Evolutionary conservation across 2,329 filamentous ascomycete species (phyloP).

Genomic region (Lachnellula hyalina): DNA sequence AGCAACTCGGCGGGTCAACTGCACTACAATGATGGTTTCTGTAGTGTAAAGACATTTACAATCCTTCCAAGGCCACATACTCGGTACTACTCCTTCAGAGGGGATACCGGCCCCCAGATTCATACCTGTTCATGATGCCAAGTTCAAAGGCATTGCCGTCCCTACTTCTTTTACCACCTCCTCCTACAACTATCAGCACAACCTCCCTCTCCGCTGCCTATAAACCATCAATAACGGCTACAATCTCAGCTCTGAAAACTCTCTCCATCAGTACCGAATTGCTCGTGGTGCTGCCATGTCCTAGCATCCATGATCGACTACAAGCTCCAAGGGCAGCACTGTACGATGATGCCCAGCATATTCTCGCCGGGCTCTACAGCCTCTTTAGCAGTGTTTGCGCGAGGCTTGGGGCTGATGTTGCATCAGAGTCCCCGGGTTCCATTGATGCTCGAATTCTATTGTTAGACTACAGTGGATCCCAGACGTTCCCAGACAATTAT

Average conservation of each 20-base stretch:
- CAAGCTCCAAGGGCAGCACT: conserved; percentile 45
- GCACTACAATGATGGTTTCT: too few species aligned
- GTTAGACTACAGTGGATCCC: conserved; percentile 51
- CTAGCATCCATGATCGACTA: conserved; percentile 45
- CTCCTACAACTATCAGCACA: conserved; percentile 50
- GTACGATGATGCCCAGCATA: conserved; percentile 67
- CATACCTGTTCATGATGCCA: conserved; percentile 5
- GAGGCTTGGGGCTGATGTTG: conserved; percentile 46
- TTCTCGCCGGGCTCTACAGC: conserved; percentile 73
- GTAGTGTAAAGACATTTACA: too few species aligned
- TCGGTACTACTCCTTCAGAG: too few species aligned
- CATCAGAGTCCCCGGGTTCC: conserved; percentile 62
- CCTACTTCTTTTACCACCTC: conserved; percentile 59
- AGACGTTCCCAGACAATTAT: conserved; percentile 44
- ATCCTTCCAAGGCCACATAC: too few species aligned
- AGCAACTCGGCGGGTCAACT: too few species aligned
- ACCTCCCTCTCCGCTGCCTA: conserved; percentile 54
- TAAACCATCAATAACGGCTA: conserved; percentile 49
- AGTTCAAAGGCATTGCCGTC: conserved; percentile 34
- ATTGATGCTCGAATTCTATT: conserved; percentile 73
- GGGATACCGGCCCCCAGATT: too few species aligned
- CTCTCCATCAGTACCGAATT: conserved; percentile 25
- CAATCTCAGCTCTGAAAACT: conserved; percentile 45
- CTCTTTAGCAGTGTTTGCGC: conserved; percentile 69
- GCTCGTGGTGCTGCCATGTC: conserved; percentile 53